Conservation (phyloP, 2,329 filamentous ascomycete species). For the Phaeosphaeriaceae sp. region DNA sequence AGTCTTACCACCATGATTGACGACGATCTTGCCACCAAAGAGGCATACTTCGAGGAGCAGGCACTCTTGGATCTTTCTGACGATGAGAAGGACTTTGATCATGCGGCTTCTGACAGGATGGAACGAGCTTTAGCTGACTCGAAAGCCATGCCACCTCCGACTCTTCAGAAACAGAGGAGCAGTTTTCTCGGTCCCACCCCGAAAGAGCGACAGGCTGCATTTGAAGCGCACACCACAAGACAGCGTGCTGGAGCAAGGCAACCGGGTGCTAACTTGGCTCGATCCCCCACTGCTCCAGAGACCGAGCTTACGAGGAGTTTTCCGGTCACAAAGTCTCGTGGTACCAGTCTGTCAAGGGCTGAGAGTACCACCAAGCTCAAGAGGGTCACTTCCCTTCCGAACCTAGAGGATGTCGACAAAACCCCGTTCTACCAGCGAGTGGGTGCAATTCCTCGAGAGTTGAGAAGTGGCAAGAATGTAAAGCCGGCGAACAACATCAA, state of each 20-base stretch:
- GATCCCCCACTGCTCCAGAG: slow-evolving; percentile 30
- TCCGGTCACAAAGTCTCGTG: slow-evolving; percentile 14
- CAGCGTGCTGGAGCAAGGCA: slow-evolving; percentile 21
- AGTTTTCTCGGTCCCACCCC: slow-evolving; percentile 43
- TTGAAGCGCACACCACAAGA: slow-evolving; percentile 28
- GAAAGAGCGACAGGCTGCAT: slow-evolving; percentile 36
- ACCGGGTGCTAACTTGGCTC: slow-evolving; percentile 10
- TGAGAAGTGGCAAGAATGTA: slow-evolving; percentile 37
- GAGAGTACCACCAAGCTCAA: slow-evolving; percentile 22
- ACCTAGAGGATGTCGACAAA: slow-evolving; percentile 17
- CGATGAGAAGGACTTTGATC: slow-evolving; percentile 30
- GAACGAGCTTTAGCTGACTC: slow-evolving; percentile 32
- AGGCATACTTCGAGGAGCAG: slow-evolving; percentile 39
- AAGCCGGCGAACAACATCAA: slow-evolving; percentile 41
- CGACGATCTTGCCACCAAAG: slow-evolving; percentile 33
- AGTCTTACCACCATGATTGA: slow-evolving; percentile 26
- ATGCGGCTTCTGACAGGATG: slow-evolving; percentile 18
- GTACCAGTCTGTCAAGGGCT: background rate
- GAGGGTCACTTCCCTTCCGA: slow-evolving; percentile 31
- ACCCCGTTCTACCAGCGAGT: slow-evolving; percentile 36
- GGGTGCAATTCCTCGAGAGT: slow-evolving; percentile 40
- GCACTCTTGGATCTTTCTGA: slow-evolving; percentile 38
- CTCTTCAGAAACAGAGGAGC: slow-evolving; percentile 20
- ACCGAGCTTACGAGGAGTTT: slow-evolving; percentile 21
- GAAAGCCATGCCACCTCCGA: slow-evolving; percentile 27